Percentiles rank a stretch among this genome's conserved stretches.
These are phyloP conservation scores for Paraconiothyrium sp. DNA, from an alignment of 2,329 filamentous ascomycete genomes.

Conservation along the genomic window DNA sequence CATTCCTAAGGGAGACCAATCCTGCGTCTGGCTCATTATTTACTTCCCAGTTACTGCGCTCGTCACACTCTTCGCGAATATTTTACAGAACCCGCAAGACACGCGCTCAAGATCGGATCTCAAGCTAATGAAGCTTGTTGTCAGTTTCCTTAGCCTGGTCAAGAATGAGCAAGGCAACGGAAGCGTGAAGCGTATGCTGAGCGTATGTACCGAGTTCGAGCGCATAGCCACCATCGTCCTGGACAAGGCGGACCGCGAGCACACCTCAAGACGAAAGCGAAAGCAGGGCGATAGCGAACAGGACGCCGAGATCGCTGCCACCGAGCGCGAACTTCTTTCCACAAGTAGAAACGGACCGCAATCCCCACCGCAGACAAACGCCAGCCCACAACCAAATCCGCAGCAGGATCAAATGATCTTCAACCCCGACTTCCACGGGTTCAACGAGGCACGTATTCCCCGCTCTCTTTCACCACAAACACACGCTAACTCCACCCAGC, in stretches of 20 bases:
- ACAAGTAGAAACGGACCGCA: slow-evolving; percentile 38
- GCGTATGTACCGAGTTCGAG: slow-evolving; percentile 95
- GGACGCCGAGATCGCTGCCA: slow-evolving; percentile 50
- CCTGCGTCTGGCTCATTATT: slow-evolving; percentile 94
- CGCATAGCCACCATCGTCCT: slow-evolving; percentile 90
- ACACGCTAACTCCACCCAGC: slow-evolving; percentile 36
- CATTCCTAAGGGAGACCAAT: slow-evolving; percentile 92
- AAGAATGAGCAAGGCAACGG: slow-evolving; percentile 90
- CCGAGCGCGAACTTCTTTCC: slow-evolving; percentile 46
- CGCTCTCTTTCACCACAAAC: background rate
- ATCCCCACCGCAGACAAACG: slow-evolving; percentile 35
- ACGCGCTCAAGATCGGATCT: slow-evolving; percentile 87
- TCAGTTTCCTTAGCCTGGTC: slow-evolving; percentile 88
- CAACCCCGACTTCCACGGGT: slow-evolving; percentile 48
- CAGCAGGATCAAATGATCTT: slow-evolving; percentile 35
- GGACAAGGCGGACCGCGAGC: slow-evolving; percentile 89
- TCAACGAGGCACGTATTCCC: slow-evolving; percentile 45
- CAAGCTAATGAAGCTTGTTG: slow-evolving; percentile 89
- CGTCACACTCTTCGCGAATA: slow-evolving; percentile 95
- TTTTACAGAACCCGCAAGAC: slow-evolving; percentile 93
- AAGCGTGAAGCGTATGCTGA: slow-evolving; percentile 91
- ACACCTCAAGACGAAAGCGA: slow-evolving; percentile 81
- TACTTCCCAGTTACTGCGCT: slow-evolving; percentile 97
- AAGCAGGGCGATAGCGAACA: slow-evolving; percentile 71
- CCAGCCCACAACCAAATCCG: slow-evolving; percentile 28